Evolutionary conservation across 495 filamentous ascomycete species (phyloP).

Genomic region (Penicillium pancosmium): DNA sequence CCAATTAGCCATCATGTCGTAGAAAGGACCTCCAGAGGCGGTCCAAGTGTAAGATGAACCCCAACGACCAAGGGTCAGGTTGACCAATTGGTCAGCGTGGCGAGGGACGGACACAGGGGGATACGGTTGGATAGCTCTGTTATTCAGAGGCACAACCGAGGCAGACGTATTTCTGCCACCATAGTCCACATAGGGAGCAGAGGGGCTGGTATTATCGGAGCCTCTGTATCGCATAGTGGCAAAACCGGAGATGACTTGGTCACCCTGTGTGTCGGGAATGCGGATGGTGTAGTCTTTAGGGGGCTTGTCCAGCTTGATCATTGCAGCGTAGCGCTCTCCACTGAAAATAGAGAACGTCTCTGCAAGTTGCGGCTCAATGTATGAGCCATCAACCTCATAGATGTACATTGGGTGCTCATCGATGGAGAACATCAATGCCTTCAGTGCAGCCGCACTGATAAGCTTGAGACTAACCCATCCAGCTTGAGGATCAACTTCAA

Average conservation of each 20-base stretch:
- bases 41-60: conserved; percentile 45
- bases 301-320: conserved; percentile 42
- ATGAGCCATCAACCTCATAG: conserved; percentile 45
- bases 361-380: conserved; percentile 38
- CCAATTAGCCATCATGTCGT: conserved; percentile 28
- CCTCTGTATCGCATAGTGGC: conserved; percentile 40
- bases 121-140: conserved; percentile 36
- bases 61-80: conserved; percentile 38
- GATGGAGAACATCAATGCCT: conserved; percentile 44
- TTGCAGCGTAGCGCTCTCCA: conserved; percentile 40
- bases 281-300: conserved; percentile 40
- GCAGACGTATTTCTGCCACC: conserved; percentile 37
- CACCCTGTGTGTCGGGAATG: conserved; percentile 32
- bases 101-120: conserved; percentile 33
- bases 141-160: conserved; percentile 36
- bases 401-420: conserved; percentile 45
- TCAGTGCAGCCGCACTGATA: conserved; percentile 44
- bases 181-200: conserved; percentile 42
- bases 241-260: conserved; percentile 40
- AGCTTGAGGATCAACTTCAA: conserved; percentile 38
- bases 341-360: conserved; percentile 34
- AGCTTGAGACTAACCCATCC: conserved; percentile 55
- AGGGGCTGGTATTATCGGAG: conserved; percentile 17
- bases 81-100: conserved; percentile 41
- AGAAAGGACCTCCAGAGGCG: conserved; percentile 35